Evolutionary conservation across 495 filamentous ascomycete species (phyloP), one percentile per base, ranked within the genome.

Genomic region (Penicillium silybi): DNA sequence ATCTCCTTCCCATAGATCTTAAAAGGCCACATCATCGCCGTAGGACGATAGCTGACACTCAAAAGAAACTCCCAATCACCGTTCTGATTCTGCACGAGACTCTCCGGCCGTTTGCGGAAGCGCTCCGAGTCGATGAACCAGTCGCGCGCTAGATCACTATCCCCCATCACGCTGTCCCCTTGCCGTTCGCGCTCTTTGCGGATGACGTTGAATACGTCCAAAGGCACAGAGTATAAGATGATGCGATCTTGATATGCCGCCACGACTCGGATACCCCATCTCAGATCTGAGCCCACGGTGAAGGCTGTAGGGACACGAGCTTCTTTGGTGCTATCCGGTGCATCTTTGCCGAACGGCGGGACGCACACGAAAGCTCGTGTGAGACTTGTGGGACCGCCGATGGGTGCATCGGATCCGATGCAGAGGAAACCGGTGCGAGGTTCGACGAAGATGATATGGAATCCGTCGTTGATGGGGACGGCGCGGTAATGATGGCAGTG

Each of bases 361-460:
- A 70, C 50, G 41, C 71, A 74, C 42, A 78, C 65, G 19, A 74
- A 65, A 0, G 70, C 70, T 19, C 71, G 64, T 0, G 65, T 70
- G 7, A 83, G 63, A 56, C 75, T 80, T 8, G 76, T 73, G 13
- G 70, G 69, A 13, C 77, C 75, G 15, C 78, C 81, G 19, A 81
- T 66, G n/a, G 82, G 85, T 1, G 82, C 74, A 66, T 88, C 84
- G 47, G 76, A 80, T 4, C 87, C 86, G 4, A 90, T 71, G 55
- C 80, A 87, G n/a, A 89, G 71, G 3, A 74, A 50, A 6, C 74
- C 77, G 17, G 76, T 80, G 6, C 67, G 67, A 4, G 85, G 85
- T 51, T 89, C 86, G 8, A 82, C 83, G 68, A 87, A 90, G 19
- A 89, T 66, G 27, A 90, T 72, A 53, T 89, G 83, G 37, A 80